phyloP scores from a whole-genome alignment of 176 grass and related monocot species.

The Eragrostis nindensis region DNA sequence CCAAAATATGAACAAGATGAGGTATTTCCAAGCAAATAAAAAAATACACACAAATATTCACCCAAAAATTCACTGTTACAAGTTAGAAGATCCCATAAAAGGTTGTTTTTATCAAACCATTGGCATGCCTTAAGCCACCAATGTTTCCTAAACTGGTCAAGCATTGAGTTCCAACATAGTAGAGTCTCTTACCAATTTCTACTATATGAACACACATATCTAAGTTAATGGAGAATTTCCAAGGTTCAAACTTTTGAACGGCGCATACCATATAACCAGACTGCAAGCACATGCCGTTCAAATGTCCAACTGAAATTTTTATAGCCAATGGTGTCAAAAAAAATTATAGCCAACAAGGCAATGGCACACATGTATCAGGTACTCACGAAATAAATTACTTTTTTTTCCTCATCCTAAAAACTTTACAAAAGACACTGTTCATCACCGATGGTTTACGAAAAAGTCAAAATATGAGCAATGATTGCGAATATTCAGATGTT shows the following conservation, averaged over 20 bases:
- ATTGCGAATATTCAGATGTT: background rate
- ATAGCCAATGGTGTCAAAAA: too few relatives aligned
- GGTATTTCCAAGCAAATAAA: background rate
- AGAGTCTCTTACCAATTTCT: constrained; percentile 39
- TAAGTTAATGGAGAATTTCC: constrained; percentile 10
- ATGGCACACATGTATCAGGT: constrained; percentile 15
- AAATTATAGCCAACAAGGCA: too few relatives aligned
- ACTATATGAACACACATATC: constrained; percentile 28
- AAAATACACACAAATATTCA: background rate
- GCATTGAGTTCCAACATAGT: constrained; percentile 19
- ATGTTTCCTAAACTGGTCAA: constrained; percentile 24
- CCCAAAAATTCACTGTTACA: constrained; percentile 19
- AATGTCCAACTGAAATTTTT: constrained; percentile 29
- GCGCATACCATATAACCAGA: constrained; percentile 35
- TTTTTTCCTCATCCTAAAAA: constrained; percentile 23
- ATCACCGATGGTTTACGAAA: constrained; percentile 8
- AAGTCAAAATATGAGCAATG: background rate
- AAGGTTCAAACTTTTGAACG: constrained; percentile 20
- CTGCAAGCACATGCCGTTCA: background rate
- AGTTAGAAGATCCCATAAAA: constrained; percentile 17
- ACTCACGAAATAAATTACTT: too few relatives aligned
- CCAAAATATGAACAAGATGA: constrained; percentile 6
- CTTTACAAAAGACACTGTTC: constrained; percentile 32
- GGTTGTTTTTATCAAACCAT: background rate
- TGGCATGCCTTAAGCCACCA: constrained; percentile 1